Base-by-base conservation (phyloP, 73 alveolate species). In the Paramecium tetraurelia region DNA sequence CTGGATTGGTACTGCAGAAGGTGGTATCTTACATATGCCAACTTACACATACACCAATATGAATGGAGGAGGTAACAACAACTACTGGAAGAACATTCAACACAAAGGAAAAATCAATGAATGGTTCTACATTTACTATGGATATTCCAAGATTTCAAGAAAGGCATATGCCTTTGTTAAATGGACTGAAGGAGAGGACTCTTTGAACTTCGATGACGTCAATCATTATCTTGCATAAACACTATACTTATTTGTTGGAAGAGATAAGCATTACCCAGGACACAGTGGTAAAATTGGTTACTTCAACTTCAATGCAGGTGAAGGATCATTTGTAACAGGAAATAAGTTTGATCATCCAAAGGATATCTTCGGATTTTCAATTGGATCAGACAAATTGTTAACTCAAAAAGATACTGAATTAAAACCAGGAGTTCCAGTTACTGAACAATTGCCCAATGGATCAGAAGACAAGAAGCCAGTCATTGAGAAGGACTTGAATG, bases 11-110 rank as follows among this genome's bases (percentile, higher is more conserved):
- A 44, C 75, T 20, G 29, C 76, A 2, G 90, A 80, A 80, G 90
- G 90, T 3, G 90, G 90, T 31, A 80, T 80, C 16, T 80, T 80
- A 46, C 90, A 80, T 80, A 43, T 80, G 76, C 90, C 90, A 21
- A 80, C 90, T 1, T 80, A 80, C 31, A 27, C 90, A 3, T 80
- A 80, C 11, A 10, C 90, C 2, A 80, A 80, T 46, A 80, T 80
- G 90, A 35, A 24, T 46, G 90, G 90, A 43, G 90, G 57, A 3
- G 90, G 90, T 1, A 80, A 80, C 31, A 46, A 75, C 5, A 80
- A 80, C 43, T 80, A 20, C 22, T 44, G 43, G 63, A 44, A 80
- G 50, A 80, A 80, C 33, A 80, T 80, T 22, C 5, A 10, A 18
- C 90, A 80, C 33, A 80, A 80, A 80, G 72, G 57, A 10, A 80